These are phyloP conservation scores for Oldenlandia corymbosa DNA, from an alignment of 257 asterid species.

Conservation along the genomic window DNA sequence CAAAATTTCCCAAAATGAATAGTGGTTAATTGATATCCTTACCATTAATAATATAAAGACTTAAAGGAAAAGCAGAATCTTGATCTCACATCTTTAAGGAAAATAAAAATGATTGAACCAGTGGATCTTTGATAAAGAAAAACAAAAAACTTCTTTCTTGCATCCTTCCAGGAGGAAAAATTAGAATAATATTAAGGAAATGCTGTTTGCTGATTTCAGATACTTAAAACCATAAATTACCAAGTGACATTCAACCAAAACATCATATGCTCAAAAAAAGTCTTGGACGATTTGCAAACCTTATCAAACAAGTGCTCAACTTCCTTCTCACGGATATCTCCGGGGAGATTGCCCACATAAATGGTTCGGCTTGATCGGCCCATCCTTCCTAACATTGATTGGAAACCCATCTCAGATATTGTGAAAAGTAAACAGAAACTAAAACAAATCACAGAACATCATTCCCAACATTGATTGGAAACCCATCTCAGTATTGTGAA, in stretches of 20 bases:
- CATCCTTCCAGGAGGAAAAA: too few relatives aligned
- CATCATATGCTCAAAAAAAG: not conserved
- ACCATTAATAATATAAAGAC: too few relatives aligned
- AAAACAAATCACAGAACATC: slow-evolving; percentile 26
- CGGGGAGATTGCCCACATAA: slow-evolving; percentile 84
- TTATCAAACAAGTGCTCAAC: slow-evolving; percentile 79
- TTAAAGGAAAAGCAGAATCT: too few relatives aligned
- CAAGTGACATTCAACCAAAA: not conserved
- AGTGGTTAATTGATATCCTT: too few relatives aligned
- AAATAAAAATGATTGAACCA: too few relatives aligned
- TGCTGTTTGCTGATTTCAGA: too few relatives aligned
- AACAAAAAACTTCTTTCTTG: too few relatives aligned
- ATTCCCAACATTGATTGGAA: slow-evolving; percentile 23
- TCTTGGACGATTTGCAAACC: too few relatives aligned
- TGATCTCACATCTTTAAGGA: too few relatives aligned
- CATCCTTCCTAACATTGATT: slow-evolving; percentile 41
- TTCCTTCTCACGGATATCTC: slow-evolving; percentile 67
- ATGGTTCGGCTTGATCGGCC: slow-evolving; percentile 63
- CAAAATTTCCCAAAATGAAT: too few relatives aligned
- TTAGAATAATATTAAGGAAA: too few relatives aligned
- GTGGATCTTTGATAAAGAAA: too few relatives aligned
- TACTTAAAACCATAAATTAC: not conserved
- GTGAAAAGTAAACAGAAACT: not conserved
- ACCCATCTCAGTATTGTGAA: not conserved
- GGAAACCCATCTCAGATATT: not conserved